A percentile compares a stretch with the other conserved stretches of the same genome.
Conservation (phyloP, 345 rosid genomes). For the Gossypium ekmanianum region DNA sequence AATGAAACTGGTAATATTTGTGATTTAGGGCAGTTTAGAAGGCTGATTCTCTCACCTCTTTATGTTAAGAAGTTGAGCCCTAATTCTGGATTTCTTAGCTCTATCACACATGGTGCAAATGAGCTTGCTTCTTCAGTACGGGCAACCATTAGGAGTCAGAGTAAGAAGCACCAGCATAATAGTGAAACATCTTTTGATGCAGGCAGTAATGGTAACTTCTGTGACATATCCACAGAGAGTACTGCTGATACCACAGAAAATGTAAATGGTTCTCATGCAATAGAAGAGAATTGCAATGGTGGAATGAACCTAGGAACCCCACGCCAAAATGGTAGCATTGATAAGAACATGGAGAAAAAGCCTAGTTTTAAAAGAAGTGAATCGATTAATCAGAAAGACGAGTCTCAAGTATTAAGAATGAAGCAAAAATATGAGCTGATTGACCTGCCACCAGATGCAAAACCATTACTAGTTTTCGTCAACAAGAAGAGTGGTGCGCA, state of each 20-base stretch:
- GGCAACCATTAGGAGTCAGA: slow-evolving; percentile 87
- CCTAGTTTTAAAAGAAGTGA: slow-evolving; percentile 60
- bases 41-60: slow-evolving; percentile 87
- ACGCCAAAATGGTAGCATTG: slow-evolving; percentile 37
- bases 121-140: slow-evolving; percentile 91
- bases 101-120: slow-evolving; percentile 94
- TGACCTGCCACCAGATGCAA: slow-evolving; percentile 72
- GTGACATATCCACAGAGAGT: slow-evolving; percentile 57
- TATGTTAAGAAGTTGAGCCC: slow-evolving; percentile 65
- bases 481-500: slow-evolving; percentile 93
- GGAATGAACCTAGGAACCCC: slow-evolving; percentile 30
- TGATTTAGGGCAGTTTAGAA: slow-evolving; percentile 79
- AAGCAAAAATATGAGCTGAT: slow-evolving; percentile 75
- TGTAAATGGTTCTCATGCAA: slow-evolving; percentile 40
- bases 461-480: slow-evolving; percentile 80
- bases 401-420: slow-evolving; percentile 50
- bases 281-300: slow-evolving; percentile 49
- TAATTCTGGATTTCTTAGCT: slow-evolving; percentile 64
- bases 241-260: slow-evolving; percentile 47
- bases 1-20: slow-evolving; percentile 81
- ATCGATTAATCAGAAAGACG: slow-evolving; percentile 71
- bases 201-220: slow-evolving; percentile 44
- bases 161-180: slow-evolving; percentile 70
- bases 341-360: slow-evolving; percentile 45
- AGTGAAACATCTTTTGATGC: slow-evolving; percentile 59